These are phyloP conservation scores for Ambrosiella xylebori DNA, from an alignment of 2,329 filamentous ascomycete genomes.

Conservation along the genomic window DNA sequence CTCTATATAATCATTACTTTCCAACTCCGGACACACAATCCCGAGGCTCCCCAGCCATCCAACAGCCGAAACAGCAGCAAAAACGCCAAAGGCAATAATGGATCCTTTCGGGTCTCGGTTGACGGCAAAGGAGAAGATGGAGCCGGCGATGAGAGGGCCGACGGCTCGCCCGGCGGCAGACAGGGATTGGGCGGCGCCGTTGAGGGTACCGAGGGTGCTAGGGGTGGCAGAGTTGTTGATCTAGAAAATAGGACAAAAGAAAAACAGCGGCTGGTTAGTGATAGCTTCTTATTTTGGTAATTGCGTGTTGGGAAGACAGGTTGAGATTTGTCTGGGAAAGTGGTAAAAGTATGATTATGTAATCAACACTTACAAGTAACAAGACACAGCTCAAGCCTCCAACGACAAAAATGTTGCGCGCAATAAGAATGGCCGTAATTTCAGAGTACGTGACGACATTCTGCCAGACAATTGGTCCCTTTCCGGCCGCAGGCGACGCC, in stretches of 20 bases:
- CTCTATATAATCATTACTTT: slow-evolving; percentile 34
- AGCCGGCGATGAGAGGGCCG: slow-evolving; percentile 76
- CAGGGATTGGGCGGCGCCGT: slow-evolving; percentile 84
- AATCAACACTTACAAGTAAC: slow-evolving; percentile 46
- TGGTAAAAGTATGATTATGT: not conserved
- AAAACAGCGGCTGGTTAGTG: not conserved
- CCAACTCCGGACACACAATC: slow-evolving; percentile 47
- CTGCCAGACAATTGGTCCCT: not conserved
- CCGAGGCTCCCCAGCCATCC: slow-evolving; percentile 62
- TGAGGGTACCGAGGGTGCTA: slow-evolving; percentile 64
- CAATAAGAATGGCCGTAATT: slow-evolving; percentile 59
- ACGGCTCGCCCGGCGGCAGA: slow-evolving; percentile 67
- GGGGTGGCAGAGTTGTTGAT: slow-evolving; percentile 10
- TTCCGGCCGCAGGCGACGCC: no score
- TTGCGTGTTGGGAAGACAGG: not conserved
- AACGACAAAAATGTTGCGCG: slow-evolving; percentile 83
- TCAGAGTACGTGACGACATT: slow-evolving; percentile 62
- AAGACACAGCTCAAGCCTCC: slow-evolving; percentile 81
- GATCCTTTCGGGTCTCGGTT: slow-evolving; percentile 62
- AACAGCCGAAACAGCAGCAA: slow-evolving; percentile 58
- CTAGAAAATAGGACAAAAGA: not conserved
- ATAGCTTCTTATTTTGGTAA: not conserved
- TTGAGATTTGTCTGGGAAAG: not conserved
- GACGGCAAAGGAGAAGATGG: slow-evolving; percentile 65
- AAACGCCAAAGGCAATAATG: slow-evolving; percentile 69